A percentile compares a stretch with the other conserved stretches of the same genome.
These are phyloP conservation scores for Orbilia ellipsospora DNA, from an alignment of 2,329 filamentous ascomycete genomes.

Conservation along the genomic window DNA sequence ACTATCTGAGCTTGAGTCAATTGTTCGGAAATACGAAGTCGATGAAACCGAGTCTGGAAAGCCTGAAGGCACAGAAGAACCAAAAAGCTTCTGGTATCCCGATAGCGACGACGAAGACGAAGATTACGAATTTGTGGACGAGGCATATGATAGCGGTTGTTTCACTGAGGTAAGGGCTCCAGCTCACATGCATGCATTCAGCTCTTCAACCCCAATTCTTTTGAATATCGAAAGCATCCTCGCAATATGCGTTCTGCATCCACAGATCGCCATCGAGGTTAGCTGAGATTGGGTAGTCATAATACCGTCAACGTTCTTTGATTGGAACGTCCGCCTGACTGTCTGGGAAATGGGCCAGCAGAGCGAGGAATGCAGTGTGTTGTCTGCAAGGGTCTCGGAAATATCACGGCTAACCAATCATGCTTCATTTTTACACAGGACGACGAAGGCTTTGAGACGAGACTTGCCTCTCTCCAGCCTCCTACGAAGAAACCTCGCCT, in stretches of 20 bases:
- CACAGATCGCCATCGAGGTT: slow-evolving; percentile 24
- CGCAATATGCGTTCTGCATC: slow-evolving; percentile 25
- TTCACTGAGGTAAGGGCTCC: slow-evolving; percentile 54
- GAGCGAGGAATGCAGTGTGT: slow-evolving; percentile 43
- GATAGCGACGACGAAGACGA: slow-evolving; percentile 42
- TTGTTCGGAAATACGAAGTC: slow-evolving; percentile 53
- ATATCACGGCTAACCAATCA: slow-evolving; percentile 51
- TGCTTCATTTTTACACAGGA: slow-evolving; percentile 27
- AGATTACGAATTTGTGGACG: slow-evolving; percentile 52
- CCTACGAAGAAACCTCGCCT: slow-evolving; percentile 51
- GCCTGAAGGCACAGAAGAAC: slow-evolving; percentile 6
- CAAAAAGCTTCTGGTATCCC: slow-evolving; percentile 47
- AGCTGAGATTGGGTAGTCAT: slow-evolving; percentile 23
- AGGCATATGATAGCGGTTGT: slow-evolving; percentile 54
- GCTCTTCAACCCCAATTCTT: slow-evolving; percentile 3
- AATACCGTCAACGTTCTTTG: slow-evolving; percentile 10
- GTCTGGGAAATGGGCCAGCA: slow-evolving; percentile 15
- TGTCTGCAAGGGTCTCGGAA: slow-evolving; percentile 46
- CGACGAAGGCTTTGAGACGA: slow-evolving; percentile 55
- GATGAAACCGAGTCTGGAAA: slow-evolving; percentile 16
- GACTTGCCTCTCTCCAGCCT: slow-evolving; percentile 54
- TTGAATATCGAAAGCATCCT: slow-evolving; percentile 23
- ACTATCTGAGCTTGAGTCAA: slow-evolving; percentile 48
- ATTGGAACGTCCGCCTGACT: slow-evolving; percentile 36
- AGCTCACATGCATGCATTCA: slow-evolving; percentile 13